A percentile compares a stretch with the other conserved stretches of the same genome.
These are phyloP conservation scores for Chlorella ohadii DNA, from an alignment of 139 green algal species.

Conservation along the genomic window DNA sequence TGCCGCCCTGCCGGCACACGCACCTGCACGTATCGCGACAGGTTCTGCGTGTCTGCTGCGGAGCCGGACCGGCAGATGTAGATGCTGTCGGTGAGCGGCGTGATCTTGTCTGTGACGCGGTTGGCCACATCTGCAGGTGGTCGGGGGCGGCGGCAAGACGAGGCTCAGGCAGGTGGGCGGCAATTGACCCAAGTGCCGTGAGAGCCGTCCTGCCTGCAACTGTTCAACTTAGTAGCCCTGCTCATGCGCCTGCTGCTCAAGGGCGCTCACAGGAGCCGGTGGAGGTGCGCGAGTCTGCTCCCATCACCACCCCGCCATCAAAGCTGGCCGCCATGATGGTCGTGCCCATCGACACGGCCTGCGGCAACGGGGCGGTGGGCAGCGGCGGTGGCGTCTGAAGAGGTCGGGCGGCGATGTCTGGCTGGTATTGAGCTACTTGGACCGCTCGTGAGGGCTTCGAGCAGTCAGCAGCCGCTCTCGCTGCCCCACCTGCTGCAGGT, in stretches of 20 bases:
- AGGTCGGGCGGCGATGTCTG: too few species aligned
- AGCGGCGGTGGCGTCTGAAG: too few species aligned
- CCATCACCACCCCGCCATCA: conserved; percentile 93
- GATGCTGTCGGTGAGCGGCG: conserved; percentile 78
- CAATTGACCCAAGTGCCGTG: too few species aligned
- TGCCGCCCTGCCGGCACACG: background rate
- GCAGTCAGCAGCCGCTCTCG: too few species aligned
- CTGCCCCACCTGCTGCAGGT: background rate
- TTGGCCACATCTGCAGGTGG: conserved; percentile 83
- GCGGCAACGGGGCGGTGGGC: background rate
- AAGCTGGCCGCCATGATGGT: conserved; percentile 94
- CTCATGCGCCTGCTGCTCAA: background rate
- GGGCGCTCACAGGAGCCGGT: conserved; percentile 76
- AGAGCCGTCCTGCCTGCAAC: background rate
- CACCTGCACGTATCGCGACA: conserved; percentile 80
- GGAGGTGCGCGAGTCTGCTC: conserved; percentile 87
- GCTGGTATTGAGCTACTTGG: too few species aligned
- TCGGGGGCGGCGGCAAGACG: background rate
- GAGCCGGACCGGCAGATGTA: conserved; percentile 79
- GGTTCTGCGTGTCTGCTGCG: conserved; percentile 90
- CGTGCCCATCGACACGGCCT: conserved; percentile 62
- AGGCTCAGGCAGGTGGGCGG: background rate
- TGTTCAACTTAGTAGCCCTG: background rate
- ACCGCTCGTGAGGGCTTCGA: too few species aligned
- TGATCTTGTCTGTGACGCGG: conserved; percentile 96